Percentiles rank a stretch among this genome's conserved stretches.
These are phyloP conservation scores for Suillus americanus DNA, from an alignment of 768 basidiomycete genomes.

Conservation along the genomic window DNA sequence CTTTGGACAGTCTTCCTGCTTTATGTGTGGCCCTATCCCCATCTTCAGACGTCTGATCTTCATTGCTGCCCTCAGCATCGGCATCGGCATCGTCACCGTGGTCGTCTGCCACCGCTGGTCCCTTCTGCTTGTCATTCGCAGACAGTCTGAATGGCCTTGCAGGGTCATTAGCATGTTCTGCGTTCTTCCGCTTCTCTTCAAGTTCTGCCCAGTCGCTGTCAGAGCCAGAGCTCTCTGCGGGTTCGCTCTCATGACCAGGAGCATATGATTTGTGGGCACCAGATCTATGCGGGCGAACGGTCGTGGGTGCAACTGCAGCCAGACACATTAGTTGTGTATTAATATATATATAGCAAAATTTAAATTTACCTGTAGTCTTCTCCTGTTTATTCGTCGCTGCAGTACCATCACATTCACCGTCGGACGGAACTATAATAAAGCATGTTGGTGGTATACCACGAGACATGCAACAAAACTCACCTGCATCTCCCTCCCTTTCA, in stretches of 20 bases:
- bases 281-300: neutral
- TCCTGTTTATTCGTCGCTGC: neutral
- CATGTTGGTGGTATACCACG: neutral
- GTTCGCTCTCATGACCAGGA: neutral
- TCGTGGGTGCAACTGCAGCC: neutral
- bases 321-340: neutral
- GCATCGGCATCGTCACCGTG: neutral
- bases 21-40: neutral
- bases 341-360: neutral
- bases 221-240: neutral
- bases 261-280: neutral
- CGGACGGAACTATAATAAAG: neutral
- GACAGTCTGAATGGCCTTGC: neutral
- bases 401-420: neutral
- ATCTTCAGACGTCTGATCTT: neutral
- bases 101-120: neutral
- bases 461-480: too few species aligned
- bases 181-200: neutral
- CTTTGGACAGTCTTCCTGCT: neutral
- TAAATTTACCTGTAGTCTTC: neutral
- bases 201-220: neutral
- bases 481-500: too few species aligned
- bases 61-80: neutral
- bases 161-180: neutral
- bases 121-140: neutral